Conservation (phyloP, 495 filamentous ascomycete genomes). For the Penicillium paradoxum region DNA sequence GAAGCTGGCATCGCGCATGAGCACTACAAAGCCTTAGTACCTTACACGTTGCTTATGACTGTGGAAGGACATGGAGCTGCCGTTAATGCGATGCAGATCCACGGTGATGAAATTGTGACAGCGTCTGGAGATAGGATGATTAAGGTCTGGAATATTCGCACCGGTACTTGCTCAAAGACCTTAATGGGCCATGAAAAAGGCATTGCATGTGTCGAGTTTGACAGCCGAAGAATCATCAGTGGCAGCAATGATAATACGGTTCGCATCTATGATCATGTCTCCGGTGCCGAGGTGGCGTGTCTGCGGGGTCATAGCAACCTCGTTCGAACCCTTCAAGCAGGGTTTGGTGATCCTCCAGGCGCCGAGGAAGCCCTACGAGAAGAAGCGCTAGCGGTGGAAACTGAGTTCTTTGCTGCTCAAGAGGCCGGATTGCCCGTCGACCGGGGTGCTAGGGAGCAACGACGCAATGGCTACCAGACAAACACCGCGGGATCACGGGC, state of each 20-base stretch:
- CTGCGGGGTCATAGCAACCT: slow-evolving; percentile 74
- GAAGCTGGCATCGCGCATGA: slow-evolving; percentile 39
- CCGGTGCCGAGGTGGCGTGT: slow-evolving; percentile 81
- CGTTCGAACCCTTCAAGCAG: slow-evolving; percentile 90
- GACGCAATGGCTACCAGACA: slow-evolving; percentile 47
- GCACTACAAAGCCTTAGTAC: slow-evolving; percentile 35
- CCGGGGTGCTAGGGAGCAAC: slow-evolving; percentile 34
- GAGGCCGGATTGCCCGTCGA: slow-evolving; percentile 51
- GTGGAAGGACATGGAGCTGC: slow-evolving; percentile 82
- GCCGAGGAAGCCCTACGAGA: slow-evolving; percentile 64
- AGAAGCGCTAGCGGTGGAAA: slow-evolving; percentile 68
- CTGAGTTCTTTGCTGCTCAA: slow-evolving; percentile 64
- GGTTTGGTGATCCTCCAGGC: slow-evolving; percentile 83
- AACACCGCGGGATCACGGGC: slow-evolving; percentile 68
- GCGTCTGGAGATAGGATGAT: slow-evolving; percentile 89
- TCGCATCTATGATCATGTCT: slow-evolving; percentile 82
- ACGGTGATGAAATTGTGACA: slow-evolving; percentile 81
- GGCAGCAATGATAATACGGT: slow-evolving; percentile 94
- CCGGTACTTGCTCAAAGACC: slow-evolving; percentile 67
- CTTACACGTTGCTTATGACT: slow-evolving; percentile 72
- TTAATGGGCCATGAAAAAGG: slow-evolving; percentile 87
- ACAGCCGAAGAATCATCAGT: slow-evolving; percentile 92
- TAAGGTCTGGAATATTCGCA: slow-evolving; percentile 88
- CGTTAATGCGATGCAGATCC: slow-evolving; percentile 93
- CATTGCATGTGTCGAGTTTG: slow-evolving; percentile 96